Base-by-base conservation (phyloP, 2,329 filamentous ascomycete species). In the Plenodomus biglobosus region DNA sequence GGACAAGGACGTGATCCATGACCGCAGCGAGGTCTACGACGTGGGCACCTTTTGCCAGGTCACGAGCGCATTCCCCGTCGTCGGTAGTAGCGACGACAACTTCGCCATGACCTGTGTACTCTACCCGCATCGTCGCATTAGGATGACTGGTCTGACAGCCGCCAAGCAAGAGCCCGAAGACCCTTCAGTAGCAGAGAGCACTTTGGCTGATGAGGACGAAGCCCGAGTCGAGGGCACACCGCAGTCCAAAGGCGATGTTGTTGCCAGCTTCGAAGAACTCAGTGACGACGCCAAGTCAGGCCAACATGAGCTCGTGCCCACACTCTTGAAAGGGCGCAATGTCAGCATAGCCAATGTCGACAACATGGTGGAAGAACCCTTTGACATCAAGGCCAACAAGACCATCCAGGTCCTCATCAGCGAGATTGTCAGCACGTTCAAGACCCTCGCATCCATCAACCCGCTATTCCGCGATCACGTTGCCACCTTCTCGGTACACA, bases 351-450 rank as follows among this genome's bases (percentile, higher is more conserved):
- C 95, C 59, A 95, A 96, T 61, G 92, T 97, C 34, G 91, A 97
- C 53, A 99, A 99, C 62, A 79, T 99, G 44, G 79, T 80, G 0
- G 94, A 99, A 64, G 88, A 96, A 65, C 86, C 91, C 0, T 89
- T 89, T 69, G 94, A 97, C 70, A 87, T 90, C 66, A 90, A 90
- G 68, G 95, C 92, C 74, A 94, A 88, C 65, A 86, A 87, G 16
- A 85, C 94, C 27, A 91, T 97, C 51, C 86, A 90, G 46, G 94
- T 94, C 11, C 85, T 99, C 38, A 94, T 92, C 41, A 96, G 92
- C 65, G 95, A 99, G 75, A 97, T 99, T 53, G 91, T 99, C 69
- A 97, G 96, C 70, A 94, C 96, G 0, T 97, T 96, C 79, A 97
- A 96, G 75, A 92, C 97, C 70, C 90, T 99, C 44, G 92, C 92